Base-by-base conservation (phyloP, 2,329 filamentous ascomycete species). In the Diaporthe ampelina region DNA sequence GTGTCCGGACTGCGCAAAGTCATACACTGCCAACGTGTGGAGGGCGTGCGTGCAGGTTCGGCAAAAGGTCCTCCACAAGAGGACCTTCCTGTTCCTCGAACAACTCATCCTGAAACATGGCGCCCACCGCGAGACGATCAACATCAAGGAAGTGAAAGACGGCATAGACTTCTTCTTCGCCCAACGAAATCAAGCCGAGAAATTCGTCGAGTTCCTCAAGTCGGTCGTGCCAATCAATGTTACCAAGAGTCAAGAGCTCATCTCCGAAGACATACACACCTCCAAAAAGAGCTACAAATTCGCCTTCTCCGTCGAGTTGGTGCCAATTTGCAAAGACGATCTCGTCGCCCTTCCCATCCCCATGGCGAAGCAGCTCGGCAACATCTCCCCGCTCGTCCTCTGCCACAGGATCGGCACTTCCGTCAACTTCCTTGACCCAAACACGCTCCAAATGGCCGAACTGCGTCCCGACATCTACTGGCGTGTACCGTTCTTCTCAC, bases 321-420 rank as follows among this genome's bases (percentile, higher is more conserved):
- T 98, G 35, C 97, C 97, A 1, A 95, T 99, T 67, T 98, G 97
- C 88, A 98, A 98, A 84, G 97, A 99, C 79, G 97, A 99, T 81
- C 87, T 99, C 37, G 94, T 99, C n/a, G 95, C 94, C 1, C 86
- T 99, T 48, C 97, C 97, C 0, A 92, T 98, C 76, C 95, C 95
- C 78, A 87, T 98, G 74, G 97, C 97, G 19, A 97, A 95, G 83
- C 91, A 93, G 73, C 87, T 94, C 69, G 95, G 97, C 76, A 98
- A 98, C 83, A 97, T 98, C 79, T 90, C 92, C 1, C 97, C 97
- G 4, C 87, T 99, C 50, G 91, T 93, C 1, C 87, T 99, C 50
- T 98, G 97, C 87, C 91, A 95, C 83, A 91, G 94, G 78, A 92
- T 99, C 72, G 96, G 97, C 76, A 98, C 95, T 4, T 91, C 95